These are phyloP conservation scores for Penstemon eatonii DNA, from an alignment of 257 asterid species.

Conservation along the genomic window DNA sequence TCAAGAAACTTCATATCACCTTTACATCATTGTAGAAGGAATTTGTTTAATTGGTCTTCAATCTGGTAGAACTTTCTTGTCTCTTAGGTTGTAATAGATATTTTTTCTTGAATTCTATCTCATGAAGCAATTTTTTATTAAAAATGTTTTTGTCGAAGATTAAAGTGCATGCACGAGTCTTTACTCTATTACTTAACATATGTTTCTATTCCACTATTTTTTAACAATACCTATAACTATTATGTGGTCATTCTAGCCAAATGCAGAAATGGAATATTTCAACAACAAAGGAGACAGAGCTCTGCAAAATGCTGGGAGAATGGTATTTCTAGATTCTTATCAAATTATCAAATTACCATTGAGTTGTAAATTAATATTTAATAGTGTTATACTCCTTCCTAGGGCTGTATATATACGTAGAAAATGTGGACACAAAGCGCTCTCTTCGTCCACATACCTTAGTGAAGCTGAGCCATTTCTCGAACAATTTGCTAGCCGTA, in stretches of 20 bases:
- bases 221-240: slow-evolving; percentile 25
- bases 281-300: slow-evolving; percentile 74
- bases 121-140: slow-evolving; percentile 9
- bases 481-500: slow-evolving; percentile 86
- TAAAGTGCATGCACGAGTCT: slow-evolving; percentile 10
- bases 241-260: slow-evolving; percentile 63
- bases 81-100: neutral
- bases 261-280: slow-evolving; percentile 97
- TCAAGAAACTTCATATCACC: slow-evolving; percentile 3
- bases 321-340: slow-evolving; percentile 56
- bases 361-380: slow-evolving; percentile 27
- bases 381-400: slow-evolving; percentile 24
- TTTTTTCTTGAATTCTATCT: neutral
- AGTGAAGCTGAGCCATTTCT: slow-evolving; percentile 97
- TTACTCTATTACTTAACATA: neutral
- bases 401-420: slow-evolving; percentile 85
- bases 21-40: neutral
- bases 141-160: slow-evolving; percentile 20
- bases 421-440: slow-evolving; percentile 70
- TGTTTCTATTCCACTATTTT: slow-evolving; percentile 1
- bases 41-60: neutral
- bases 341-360: slow-evolving; percentile 20
- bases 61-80: neutral
- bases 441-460: slow-evolving; percentile 78
- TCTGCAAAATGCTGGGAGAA: slow-evolving; percentile 93